Conservation (phyloP, 208 protist species). For the Naegleria gruberi region DNA sequence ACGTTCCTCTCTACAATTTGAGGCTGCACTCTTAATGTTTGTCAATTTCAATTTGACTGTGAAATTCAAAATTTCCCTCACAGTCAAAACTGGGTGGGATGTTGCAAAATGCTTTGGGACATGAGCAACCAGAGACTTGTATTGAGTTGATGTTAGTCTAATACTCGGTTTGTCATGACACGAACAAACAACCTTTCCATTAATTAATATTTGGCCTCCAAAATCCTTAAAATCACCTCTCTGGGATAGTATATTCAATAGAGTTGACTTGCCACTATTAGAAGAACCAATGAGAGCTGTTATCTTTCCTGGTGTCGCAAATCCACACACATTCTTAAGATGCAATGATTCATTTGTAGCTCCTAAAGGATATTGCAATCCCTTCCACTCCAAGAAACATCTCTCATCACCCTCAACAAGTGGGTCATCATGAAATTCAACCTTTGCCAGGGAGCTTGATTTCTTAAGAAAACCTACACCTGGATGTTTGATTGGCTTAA, state of each 20-base stretch:
- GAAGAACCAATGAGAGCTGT: background rate
- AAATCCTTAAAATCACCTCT: background rate
- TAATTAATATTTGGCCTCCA: background rate
- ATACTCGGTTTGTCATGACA: background rate
- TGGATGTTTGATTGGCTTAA: too few relatives aligned
- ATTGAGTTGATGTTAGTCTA: background rate
- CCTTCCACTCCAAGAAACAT: background rate
- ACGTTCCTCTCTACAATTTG: too few relatives aligned
- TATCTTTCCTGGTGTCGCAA: background rate
- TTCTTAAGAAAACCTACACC: too few relatives aligned
- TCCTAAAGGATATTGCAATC: background rate
- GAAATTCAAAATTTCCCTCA: background rate
- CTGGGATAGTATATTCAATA: background rate
- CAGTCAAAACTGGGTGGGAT: background rate
- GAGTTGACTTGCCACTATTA: background rate
- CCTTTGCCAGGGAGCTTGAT: too few relatives aligned
- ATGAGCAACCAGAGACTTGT: background rate
- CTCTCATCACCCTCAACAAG: too few relatives aligned
- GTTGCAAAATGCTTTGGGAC: background rate
- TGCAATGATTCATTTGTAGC: background rate
- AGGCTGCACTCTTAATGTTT: too few relatives aligned
- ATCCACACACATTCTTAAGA: background rate
- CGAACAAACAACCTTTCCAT: background rate
- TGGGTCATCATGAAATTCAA: too few relatives aligned
- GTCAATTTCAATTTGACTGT: background rate